Percentiles rank a stretch among this genome's conserved stretches.
Evolutionary conservation across 192 early-diverging fungal genomes (phyloP).

Genomic region (Coemansia aciculifera): DNA sequence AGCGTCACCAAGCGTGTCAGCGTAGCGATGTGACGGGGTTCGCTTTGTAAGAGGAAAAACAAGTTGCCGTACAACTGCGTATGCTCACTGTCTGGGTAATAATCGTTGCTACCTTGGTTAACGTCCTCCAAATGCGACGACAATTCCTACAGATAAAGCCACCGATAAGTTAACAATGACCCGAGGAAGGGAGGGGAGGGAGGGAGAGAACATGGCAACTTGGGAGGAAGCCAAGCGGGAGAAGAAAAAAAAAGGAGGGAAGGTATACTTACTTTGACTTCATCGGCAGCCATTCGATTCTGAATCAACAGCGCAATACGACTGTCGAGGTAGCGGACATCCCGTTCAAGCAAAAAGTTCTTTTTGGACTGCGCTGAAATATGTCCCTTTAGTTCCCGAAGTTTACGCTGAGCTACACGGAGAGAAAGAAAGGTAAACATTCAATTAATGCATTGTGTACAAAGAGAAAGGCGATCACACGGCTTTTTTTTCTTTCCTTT

Average conservation of each 20-base stretch:
- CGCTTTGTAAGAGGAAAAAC: slow-evolving; percentile 88
- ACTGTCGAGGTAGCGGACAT: slow-evolving; percentile 89
- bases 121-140: slow-evolving; percentile 55
- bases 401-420: slow-evolving; percentile 69
- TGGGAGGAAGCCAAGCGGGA: no score
- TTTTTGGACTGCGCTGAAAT: slow-evolving; percentile 95
- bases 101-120: slow-evolving; percentile 50
- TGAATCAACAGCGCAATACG: slow-evolving; percentile 91
- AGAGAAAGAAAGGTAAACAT: slow-evolving; percentile 3
- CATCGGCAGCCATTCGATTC: slow-evolving; percentile 89
- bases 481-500: background rate
- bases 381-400: slow-evolving; percentile 81
- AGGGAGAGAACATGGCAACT: no score
- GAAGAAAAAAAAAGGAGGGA: background rate
- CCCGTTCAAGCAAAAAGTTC: slow-evolving; percentile 91
- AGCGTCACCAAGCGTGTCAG: slow-evolving; percentile 81
- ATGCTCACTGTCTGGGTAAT: slow-evolving; percentile 78
- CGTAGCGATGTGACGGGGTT: slow-evolving; percentile 87
- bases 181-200: slow-evolving; percentile 2
- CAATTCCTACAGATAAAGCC: slow-evolving; percentile 30
- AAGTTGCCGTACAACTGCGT: slow-evolving; percentile 89
- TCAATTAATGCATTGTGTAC: slow-evolving; percentile 7
- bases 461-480: slow-evolving; percentile 17
- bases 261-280: slow-evolving; percentile 57
- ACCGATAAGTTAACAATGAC: background rate